Conservation (phyloP, 2,329 filamentous ascomycete genomes). For the Penicillium sp. region DNA sequence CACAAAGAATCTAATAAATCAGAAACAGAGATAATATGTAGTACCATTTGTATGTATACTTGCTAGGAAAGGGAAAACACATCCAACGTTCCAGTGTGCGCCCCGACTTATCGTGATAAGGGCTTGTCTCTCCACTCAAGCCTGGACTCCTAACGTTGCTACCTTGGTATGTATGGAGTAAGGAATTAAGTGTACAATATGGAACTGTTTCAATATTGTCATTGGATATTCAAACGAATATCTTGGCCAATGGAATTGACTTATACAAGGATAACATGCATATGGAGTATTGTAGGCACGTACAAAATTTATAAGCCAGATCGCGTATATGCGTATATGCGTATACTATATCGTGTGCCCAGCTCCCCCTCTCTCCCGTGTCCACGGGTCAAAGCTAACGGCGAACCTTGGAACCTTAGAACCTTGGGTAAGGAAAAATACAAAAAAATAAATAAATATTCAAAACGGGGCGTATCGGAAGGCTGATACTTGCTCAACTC, state of each 20-base stretch:
- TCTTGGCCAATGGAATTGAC: neutral
- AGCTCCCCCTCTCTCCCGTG: neutral
- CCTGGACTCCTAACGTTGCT: conserved; percentile 1
- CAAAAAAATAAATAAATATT: neutral
- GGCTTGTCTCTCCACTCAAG: neutral
- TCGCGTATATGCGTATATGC: neutral
- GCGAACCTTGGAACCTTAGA: neutral
- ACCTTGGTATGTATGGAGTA: neutral
- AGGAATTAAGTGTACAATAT: neutral
- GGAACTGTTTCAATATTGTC: neutral
- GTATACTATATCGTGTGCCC: conserved; percentile 1
- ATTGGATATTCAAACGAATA: neutral
- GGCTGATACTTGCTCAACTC: neutral
- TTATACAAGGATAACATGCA: neutral
- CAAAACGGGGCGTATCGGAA: conserved; percentile 5
- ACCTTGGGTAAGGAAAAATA: neutral
- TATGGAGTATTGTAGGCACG: neutral
- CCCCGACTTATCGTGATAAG: neutral
- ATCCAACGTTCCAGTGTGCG: conserved; percentile 1
- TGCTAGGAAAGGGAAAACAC: neutral
- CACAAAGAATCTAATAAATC: neutral
- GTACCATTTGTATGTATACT: neutral
- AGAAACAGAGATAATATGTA: neutral
- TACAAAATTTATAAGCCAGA: neutral
- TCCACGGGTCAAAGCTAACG: neutral